Base-by-base conservation (phyloP, 176 grass and related monocot species). In the Carex parvula region DNA sequence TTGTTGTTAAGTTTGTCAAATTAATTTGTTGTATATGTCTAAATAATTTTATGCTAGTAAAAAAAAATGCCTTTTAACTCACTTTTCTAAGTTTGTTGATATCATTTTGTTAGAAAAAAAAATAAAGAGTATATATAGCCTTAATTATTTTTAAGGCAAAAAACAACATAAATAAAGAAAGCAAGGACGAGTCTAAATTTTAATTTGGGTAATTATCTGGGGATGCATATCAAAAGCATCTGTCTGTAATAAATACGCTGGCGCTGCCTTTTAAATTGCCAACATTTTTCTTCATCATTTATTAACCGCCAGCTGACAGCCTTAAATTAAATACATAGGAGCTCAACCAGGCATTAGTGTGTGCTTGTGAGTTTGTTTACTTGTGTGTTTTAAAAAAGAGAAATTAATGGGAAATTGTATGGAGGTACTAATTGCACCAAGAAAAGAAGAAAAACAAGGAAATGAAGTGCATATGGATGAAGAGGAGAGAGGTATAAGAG, bases 331-430 rank as follows among this genome's bases (percentile, higher is more conserved):
- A 56, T 55, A 54, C 22, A 70, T 17, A 44, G 6, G 3, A 11
- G 9, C 69, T n/a, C 46, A 32, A 16, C 22, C 13, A 74, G 13
- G 16, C 30, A 17, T 39, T 41, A 71, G 22, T 55, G 72, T 76
- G 72, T 76, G 46, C 20, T 76, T 76, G 21, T 55, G 48, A 76
- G 20, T 22, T n/a, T 0, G 44, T 29, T 5, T 82, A 12, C 35
- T 16, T 16, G 54, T 18, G 5, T 57, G 41, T 41, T 29, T 29
- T 29, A 1, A 46, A 2, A 66, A 55, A 64, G 68, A 44, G 15
- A 85, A 30, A 44, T 12, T 12, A 30, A 86, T 86, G 73, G 74
- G 74, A 41, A 86, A 86, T n/a, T 86, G 84, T 62, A 86, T 86
- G 54, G 48, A 80, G 41, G n/a, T 39, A 59, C 53, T 26, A n/a